phyloP scores from a whole-genome alignment of 164 flowering plant genomes.

The Stephania japonica region DNA sequence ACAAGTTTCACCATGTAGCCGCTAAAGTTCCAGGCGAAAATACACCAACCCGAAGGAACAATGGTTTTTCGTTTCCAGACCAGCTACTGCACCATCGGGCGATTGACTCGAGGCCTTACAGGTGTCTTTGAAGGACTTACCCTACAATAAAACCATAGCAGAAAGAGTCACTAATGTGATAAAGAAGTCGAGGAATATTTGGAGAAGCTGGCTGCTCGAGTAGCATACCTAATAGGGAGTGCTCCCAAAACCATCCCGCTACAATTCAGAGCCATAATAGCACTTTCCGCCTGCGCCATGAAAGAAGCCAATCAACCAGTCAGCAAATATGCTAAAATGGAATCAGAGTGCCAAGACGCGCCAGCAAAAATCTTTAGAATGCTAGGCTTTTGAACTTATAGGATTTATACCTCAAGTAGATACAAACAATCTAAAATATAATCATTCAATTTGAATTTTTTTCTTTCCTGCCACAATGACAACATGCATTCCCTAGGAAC shows the following conservation, averaged over 20 bases:
- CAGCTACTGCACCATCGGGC: slow-evolving; percentile 26
- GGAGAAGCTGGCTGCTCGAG: neutral
- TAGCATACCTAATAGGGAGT: slow-evolving; percentile 66
- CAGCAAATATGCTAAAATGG: neutral
- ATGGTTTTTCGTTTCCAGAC: neutral
- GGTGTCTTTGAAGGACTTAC: slow-evolving; percentile 99
- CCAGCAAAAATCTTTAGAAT: neutral
- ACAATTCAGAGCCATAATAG: slow-evolving; percentile 80
- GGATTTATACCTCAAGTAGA: neutral
- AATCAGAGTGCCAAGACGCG: neutral
- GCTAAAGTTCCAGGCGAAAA: neutral
- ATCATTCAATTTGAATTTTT: too few species aligned
- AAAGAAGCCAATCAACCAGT: neutral
- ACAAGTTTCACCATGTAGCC: neutral
- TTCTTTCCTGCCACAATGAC: too few species aligned
- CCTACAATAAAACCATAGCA: slow-evolving; percentile 32
- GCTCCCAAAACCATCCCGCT: slow-evolving; percentile 78
- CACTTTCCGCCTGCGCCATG: slow-evolving; percentile 83
- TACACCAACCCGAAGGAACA: slow-evolving; percentile 7
- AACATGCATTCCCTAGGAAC: too few species aligned
- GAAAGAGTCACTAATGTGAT: neutral
- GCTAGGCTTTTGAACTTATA: neutral
- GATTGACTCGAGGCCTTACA: slow-evolving; percentile 76
- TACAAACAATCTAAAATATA: neutral
- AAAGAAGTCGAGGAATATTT: neutral